Evolutionary conservation across 2,329 filamentous ascomycete species (phyloP), one percentile per base, ranked within the genome.

Genomic region (Metarhizium anisopliae): DNA sequence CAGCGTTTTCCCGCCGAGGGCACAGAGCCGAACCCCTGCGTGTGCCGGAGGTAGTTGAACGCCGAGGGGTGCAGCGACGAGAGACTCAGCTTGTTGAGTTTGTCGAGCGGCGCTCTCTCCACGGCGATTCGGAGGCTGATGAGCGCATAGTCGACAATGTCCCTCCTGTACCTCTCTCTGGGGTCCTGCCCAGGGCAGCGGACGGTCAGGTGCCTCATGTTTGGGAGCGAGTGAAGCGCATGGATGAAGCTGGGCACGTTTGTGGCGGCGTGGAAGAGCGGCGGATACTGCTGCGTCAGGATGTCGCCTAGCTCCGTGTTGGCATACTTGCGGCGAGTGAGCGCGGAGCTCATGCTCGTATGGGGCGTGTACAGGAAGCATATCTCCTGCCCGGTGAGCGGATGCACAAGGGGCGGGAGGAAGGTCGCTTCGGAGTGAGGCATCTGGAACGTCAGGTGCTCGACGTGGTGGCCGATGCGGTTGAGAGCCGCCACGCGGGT

Each of bases 231-330:
- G 40, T 79, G 80, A 66, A 95, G 77, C 51, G 88, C 88, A 60
- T 84, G 79, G 63, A 93, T 85, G 73, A 96, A 95, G 43, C 89
- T 88, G 5, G 88, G 82, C 6, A 95, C 86, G 66, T 96, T 94
- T 58, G 89, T 93, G 7, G 91, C 89, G 6, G 90, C 89, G 66
- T 96, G 91, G 72, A 95, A 95, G 2, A 95, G 74, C 6, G 91
- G 89, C 53, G 90, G 89, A 65, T 95, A 95, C 72, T 95, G 90
- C 67, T 90, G 84, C 14, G 90, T 89, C 58, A 95, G 78, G 57
- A 95, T 80, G 66, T 93, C 87, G 59, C 86, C 90, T 64, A 94
- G 83, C 64, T 90, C 87, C 63, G 81, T 79, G 68, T 85, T 89
- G 62, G 87, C 89, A 68, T 95, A 95, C 72, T 90, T 93, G 53